These are phyloP conservation scores for Juncus inflexus DNA, from an alignment of 176 grass and related monocot species.

Conservation along the genomic window DNA sequence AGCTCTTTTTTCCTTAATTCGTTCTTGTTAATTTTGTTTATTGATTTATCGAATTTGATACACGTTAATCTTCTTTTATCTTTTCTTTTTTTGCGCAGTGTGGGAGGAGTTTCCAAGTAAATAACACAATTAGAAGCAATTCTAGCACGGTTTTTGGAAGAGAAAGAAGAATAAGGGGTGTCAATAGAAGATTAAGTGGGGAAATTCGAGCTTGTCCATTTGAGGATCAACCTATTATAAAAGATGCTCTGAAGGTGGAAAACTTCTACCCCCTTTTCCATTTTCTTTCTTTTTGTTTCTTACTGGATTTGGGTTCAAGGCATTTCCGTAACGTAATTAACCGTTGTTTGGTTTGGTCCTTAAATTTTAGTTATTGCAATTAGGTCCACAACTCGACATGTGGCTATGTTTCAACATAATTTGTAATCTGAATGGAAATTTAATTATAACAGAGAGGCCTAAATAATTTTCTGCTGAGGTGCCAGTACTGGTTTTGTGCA, in stretches of 20 bases:
- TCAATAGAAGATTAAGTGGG: neutral
- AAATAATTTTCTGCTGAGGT: too few species aligned
- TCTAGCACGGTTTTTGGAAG: neutral
- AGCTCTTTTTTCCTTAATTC: constrained; percentile 2
- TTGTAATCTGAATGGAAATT: too few species aligned
- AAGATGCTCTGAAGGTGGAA: constrained; percentile 77
- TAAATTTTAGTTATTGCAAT: neutral
- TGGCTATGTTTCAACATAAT: too few species aligned
- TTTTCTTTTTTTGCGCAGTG: constrained; percentile 26
- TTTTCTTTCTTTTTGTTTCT: neutral
- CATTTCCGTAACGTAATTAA: neutral
- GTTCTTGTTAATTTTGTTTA: neutral
- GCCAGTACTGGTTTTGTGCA: too few species aligned
- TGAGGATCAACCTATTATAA: constrained; percentile 62
- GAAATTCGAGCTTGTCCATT: constrained; percentile 50
- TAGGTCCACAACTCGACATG: neutral
- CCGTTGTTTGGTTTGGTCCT: neutral
- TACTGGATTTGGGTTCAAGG: neutral
- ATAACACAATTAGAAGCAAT: constrained; percentile 9
- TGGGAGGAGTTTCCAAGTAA: constrained; percentile 3
- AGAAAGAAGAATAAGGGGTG: constrained; percentile 8
- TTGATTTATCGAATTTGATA: neutral
- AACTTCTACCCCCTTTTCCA: neutral
- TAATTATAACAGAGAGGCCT: too few species aligned
- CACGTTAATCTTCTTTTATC: neutral